These are phyloP conservation scores for Fomitopsis pulvina DNA, from an alignment of 768 basidiomycete species.

Conservation along the genomic window DNA sequence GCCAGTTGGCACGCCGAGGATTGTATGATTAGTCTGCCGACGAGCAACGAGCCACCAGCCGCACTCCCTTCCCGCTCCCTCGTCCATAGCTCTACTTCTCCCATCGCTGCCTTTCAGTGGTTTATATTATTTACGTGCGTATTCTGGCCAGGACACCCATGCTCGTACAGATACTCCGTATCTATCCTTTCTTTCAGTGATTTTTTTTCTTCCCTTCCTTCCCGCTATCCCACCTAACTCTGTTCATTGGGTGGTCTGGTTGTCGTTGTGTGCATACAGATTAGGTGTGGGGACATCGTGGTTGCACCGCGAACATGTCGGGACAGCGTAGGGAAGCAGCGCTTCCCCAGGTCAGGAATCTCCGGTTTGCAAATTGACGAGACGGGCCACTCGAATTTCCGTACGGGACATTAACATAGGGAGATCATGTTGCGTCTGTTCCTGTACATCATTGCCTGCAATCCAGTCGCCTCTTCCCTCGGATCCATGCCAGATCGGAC, in stretches of 20 bases:
- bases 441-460: constrained; percentile 14
- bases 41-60: constrained; percentile 2
- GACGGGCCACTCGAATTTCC: not conserved
- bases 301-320: constrained; percentile 20
- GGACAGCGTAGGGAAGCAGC: constrained; percentile 32
- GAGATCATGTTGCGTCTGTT: constrained; percentile 20
- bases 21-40: constrained; percentile 15
- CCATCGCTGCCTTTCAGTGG: not conserved
- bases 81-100: not conserved
- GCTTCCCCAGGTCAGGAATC: constrained; percentile 27
- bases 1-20: constrained; percentile 4
- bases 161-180: constrained; percentile 12
- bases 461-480: constrained; percentile 3
- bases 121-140: constrained; percentile 17
- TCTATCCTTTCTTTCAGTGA: constrained; percentile 16
- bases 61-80: constrained; percentile 9
- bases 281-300: constrained; percentile 7
- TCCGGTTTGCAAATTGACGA: not conserved
- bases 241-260: constrained; percentile 6
- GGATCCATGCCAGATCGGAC: not conserved
- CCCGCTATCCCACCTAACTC: constrained; percentile 4
- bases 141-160: constrained; percentile 12
- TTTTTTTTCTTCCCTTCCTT: constrained; percentile 9
- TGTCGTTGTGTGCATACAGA: constrained; percentile 3
- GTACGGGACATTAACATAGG: constrained; percentile 9